These are phyloP conservation scores for Phanerodontia chrysosporium DNA, from an alignment of 768 basidiomycete species.

Conservation along the genomic window DNA sequence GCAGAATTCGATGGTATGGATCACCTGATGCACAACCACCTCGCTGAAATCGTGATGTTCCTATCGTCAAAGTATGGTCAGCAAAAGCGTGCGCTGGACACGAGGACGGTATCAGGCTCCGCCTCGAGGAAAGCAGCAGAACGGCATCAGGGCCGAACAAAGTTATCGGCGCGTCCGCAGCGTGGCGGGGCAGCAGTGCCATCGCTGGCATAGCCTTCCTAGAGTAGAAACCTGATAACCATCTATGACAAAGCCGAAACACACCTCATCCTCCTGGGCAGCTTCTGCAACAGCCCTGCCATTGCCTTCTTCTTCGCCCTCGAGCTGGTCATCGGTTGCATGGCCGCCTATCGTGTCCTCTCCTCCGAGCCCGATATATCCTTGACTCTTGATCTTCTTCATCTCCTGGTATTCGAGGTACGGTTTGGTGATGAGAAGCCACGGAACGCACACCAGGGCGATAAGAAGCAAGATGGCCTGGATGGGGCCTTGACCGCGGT, in stretches of 20 bases:
- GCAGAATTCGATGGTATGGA: constrained; percentile 99
- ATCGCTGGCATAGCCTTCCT: neutral
- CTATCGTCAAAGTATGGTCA: constrained; percentile 27
- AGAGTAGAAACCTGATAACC: neutral
- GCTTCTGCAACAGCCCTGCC: constrained; percentile 72
- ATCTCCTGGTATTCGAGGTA: constrained; percentile 90
- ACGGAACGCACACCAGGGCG: constrained; percentile 88
- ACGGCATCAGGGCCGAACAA: neutral
- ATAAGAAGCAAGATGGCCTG: constrained; percentile 75
- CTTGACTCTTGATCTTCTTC: constrained; percentile 75
- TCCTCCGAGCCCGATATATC: constrained; percentile 69
- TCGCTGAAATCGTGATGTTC: constrained; percentile 93
- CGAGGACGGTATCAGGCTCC: constrained; percentile 6
- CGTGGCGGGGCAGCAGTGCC: neutral
- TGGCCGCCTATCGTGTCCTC: constrained; percentile 49
- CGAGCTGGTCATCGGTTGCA: constrained; percentile 58
- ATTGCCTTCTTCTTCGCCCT: constrained; percentile 80
- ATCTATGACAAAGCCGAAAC: constrained; percentile 24
- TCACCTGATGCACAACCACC: constrained; percentile 93
- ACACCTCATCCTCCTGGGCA: constrained; percentile 69
- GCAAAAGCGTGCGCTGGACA: constrained; percentile 6
- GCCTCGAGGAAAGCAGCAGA: neutral
- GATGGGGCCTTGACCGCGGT: constrained; percentile 80
- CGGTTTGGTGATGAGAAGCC: constrained; percentile 90
- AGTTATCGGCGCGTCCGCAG: neutral